Evolutionary conservation across 306 rosid species (phyloP).

Genomic region (Pyrus bretschneideri): DNA sequence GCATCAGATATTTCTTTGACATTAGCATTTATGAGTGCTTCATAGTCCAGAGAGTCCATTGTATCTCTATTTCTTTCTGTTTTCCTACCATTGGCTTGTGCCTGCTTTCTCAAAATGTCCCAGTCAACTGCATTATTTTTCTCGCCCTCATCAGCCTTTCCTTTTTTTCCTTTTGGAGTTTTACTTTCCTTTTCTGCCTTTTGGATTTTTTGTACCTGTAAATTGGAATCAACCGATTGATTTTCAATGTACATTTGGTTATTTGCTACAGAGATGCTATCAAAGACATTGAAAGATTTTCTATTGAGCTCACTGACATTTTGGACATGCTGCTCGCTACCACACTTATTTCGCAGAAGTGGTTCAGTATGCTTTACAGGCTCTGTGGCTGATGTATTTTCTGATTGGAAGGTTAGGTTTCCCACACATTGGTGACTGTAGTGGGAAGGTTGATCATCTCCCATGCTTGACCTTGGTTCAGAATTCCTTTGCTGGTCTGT

Average conservation of each 20-base stretch:
- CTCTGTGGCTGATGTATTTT: conserved; percentile 24
- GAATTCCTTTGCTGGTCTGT: conserved; percentile 8
- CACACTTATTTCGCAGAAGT: conserved; percentile 23
- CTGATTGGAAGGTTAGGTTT: conserved; percentile 27
- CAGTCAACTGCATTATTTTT: conserved; percentile 49
- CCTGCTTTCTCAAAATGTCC: conserved; percentile 76
- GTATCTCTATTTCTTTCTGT: conserved; percentile 44
- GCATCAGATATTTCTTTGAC: conserved; percentile 54
- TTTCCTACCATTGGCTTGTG: conserved; percentile 28
- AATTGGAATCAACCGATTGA: conserved; percentile 20
- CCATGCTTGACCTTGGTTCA: conserved; percentile 17
- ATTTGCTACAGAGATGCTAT: not conserved
- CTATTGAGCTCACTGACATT: conserved; percentile 25
- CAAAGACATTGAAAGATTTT: conserved; percentile 20
- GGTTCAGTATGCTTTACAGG: conserved; percentile 23
- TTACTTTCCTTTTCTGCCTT: no score
- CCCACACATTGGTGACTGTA: conserved; percentile 23
- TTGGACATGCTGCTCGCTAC: conserved; percentile 17
- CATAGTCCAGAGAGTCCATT: conserved; percentile 84
- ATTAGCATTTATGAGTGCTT: conserved; percentile 62
- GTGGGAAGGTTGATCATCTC: conserved; percentile 20
- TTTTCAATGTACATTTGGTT: conserved; percentile 22
- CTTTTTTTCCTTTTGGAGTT: conserved; percentile 39
- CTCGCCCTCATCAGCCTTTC: conserved; percentile 26
- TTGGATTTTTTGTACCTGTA: not conserved